Conservation (phyloP, 768 basidiomycete genomes). For the Leccinum truebloodii region DNA sequence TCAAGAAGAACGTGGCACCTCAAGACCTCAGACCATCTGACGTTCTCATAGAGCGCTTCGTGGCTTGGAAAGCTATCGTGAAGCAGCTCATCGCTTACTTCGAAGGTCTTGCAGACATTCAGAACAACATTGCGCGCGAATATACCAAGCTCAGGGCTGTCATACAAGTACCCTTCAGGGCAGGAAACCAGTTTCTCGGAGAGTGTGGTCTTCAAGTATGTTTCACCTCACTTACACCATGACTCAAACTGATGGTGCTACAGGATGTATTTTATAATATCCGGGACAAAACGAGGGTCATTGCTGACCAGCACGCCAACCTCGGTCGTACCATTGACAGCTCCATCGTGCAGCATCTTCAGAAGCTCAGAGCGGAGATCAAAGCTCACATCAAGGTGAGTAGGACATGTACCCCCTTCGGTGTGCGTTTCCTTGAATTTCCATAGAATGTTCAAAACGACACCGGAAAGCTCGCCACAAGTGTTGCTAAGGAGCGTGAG, state of each 20-base stretch:
- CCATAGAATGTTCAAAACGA: constrained; percentile 89
- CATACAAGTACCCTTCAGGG: constrained; percentile 94
- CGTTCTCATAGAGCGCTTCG: constrained; percentile 93
- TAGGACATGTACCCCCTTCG: constrained; percentile 25
- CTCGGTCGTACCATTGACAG: constrained; percentile 95
- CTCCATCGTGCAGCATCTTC: constrained; percentile 96
- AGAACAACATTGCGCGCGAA: constrained; percentile 92
- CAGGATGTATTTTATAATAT: constrained; percentile 92
- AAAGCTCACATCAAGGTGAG: constrained; percentile 92
- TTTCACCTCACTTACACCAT: constrained; percentile 1
- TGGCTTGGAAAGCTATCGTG: constrained; percentile 94
- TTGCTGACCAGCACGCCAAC: constrained; percentile 96
- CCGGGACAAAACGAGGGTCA: constrained; percentile 88
- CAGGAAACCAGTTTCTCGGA: constrained; percentile 98
- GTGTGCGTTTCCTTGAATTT: neutral
- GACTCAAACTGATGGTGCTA: neutral
- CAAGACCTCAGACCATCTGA: constrained; percentile 92
- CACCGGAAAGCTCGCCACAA: constrained; percentile 87
- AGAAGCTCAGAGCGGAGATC: constrained; percentile 93
- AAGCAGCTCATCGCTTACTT: constrained; percentile 96
- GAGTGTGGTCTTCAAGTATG: constrained; percentile 88
- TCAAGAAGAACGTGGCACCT: constrained; percentile 91
- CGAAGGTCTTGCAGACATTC: constrained; percentile 67
- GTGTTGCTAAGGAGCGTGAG: constrained; percentile 90
- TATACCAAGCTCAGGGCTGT: constrained; percentile 91